Evolutionary conservation across 2,329 filamentous ascomycete species (phyloP), one percentile per base, ranked within the genome.

Genomic region (Westerdykella aurantiaca): DNA sequence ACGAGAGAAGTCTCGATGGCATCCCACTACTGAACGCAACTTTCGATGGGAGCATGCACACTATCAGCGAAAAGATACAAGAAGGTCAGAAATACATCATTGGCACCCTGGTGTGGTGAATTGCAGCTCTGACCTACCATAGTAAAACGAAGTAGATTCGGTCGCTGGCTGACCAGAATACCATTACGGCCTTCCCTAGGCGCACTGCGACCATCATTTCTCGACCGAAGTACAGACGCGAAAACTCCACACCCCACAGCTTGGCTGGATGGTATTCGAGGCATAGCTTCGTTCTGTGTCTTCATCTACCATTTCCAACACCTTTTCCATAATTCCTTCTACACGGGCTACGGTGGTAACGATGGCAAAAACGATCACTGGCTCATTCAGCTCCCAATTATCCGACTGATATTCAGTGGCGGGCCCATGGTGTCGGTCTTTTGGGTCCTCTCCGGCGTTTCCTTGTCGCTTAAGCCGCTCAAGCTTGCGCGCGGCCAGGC

Each of bases 181-280:
- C 25, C 25, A 29, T 29, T 29, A 10, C 25, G 25, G 25, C 25
- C 25, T 29, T 29, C 25, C 7, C 25, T 29, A 12, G 25, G 25
- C 25, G 25, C 11, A 12, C 25, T 29, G 10, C 25, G 25, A 29
- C 25, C 25, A 29, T 29, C 25, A 12, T 29, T 29, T 12, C 25
- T 29, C 25, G 25, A 29, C 25, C 7, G 25, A 29, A 29, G 25
- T 29, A 29, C 25, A 12, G 25, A 29, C 25, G 25, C 25, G 25
- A 29, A 29, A 29, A 4, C 25, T 5, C 25, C 11, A 3, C 25
- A 29, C 7, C 7, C 25, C 11, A 29, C 79, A 5, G 78, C 79
- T n/a, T 82, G 79, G 51, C 69, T 80, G 17, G 81, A 84, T 51
- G 81, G 81, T 12, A 66, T 84, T 12, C 70, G 81, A 52, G 81